Evolutionary conservation across 352 stramenopile genomes (phyloP).

Genomic region (Blastocystis hominis): DNA sequence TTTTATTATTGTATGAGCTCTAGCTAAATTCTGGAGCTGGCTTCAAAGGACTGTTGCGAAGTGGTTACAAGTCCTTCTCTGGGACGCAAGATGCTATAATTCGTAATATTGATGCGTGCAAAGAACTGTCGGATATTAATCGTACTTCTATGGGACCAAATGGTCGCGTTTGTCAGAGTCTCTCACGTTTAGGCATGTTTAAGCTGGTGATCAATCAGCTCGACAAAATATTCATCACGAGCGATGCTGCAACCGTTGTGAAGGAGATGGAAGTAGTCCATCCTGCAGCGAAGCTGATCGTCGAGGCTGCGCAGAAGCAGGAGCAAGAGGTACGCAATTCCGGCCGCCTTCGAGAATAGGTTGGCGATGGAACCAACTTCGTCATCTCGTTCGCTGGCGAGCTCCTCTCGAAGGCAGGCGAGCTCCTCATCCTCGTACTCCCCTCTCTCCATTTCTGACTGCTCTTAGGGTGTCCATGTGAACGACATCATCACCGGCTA

Average conservation of each 20-base stretch:
- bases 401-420: slow-evolving; percentile 85
- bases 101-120: slow-evolving; percentile 94
- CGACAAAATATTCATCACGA: slow-evolving; percentile 97
- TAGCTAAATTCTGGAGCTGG: slow-evolving; percentile 43
- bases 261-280: slow-evolving; percentile 94
- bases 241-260: slow-evolving; percentile 96
- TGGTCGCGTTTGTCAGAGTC: slow-evolving; percentile 60
- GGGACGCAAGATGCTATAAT: slow-evolving; percentile 86
- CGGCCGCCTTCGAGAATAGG: slow-evolving; percentile 40
- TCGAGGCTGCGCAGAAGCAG: slow-evolving; percentile 93
- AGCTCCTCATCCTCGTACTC: slow-evolving; percentile 79
- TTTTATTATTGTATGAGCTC: background rate
- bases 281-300: slow-evolving; percentile 92
- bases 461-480: slow-evolving; percentile 79
- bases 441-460: too few species aligned
- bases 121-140: slow-evolving; percentile 91
- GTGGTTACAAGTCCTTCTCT: slow-evolving; percentile 65
- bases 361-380: slow-evolving; percentile 87
- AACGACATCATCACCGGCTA: slow-evolving; percentile 94
- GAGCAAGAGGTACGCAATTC: slow-evolving; percentile 79
- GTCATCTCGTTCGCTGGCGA: slow-evolving; percentile 90
- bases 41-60: slow-evolving; percentile 29
- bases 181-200: slow-evolving; percentile 76
- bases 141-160: slow-evolving; percentile 92
- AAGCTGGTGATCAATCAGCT: slow-evolving; percentile 99